Base-by-base conservation (phyloP, 306 rosid species). In the Casuarina glauca region DNA sequence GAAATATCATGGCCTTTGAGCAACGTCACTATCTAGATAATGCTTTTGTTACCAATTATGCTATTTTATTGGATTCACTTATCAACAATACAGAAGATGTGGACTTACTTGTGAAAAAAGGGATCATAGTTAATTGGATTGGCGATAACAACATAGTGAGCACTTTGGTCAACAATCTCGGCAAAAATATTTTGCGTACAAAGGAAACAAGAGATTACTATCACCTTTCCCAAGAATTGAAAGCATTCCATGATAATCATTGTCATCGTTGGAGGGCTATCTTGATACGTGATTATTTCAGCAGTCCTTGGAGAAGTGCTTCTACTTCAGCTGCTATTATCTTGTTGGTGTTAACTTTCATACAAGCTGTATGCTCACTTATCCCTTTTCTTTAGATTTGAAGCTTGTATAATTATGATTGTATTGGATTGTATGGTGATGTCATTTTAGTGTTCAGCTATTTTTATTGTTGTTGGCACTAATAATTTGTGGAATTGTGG, bases 291-390 rank as follows among this genome's bases (percentile, higher is more conserved):
- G 84, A 84, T 26, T 84, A 84, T 68, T 73, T 71, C 13, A 73
- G 66, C 44, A 67, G 60, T 48, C 87, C 84, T 35, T 84, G 87
- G 82, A 76, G 69, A 26, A 76, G 32, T 9, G 16, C 75, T 71
- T 69, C 76, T 45, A 62, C 75, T 9, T 16, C 52, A 6, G 79
- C 79, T 19, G 84, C 82, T 39, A 32, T 73, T 68, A 44, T 68
- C 1, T 45, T 84, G 3, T 63, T 80, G 51, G 13, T 84, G 55
- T 62, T 84, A 15, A 76, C 79, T 48, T 42, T 73, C 19, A 13
- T 80, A 57, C 87, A 84, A 44, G 70, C 77, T 3, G 49, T 2
- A 64, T 66, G 75, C 73, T 75, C 81, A 9, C 10, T 46, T 20
- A 20, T 20, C 26, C 26, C 26, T 0, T 20, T 20, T 20, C 0